These are phyloP conservation scores for Gastrolobium villosum DNA, from an alignment of 306 rosid genomes.

Conservation along the genomic window DNA sequence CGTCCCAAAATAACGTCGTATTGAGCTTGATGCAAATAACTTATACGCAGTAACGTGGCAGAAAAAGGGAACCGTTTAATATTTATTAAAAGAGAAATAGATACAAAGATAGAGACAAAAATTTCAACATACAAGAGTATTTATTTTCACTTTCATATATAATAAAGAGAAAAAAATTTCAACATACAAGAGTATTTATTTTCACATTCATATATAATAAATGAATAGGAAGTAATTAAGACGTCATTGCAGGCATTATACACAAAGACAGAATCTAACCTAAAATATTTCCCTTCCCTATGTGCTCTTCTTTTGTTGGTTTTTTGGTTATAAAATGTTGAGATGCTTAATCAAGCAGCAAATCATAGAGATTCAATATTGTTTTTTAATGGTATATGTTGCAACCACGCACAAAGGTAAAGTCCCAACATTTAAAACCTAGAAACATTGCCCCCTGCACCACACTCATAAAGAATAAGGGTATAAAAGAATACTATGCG, in stretches of 20 bases:
- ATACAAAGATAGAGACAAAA: too few species aligned
- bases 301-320: constrained; percentile 16
- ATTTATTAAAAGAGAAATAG: too few species aligned
- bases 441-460: constrained; percentile 48
- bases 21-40: too few species aligned
- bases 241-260: constrained; percentile 1
- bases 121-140: too few species aligned
- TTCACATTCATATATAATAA: not conserved
- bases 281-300: constrained; percentile 52
- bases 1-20: too few species aligned
- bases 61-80: too few species aligned
- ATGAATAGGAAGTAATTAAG: constrained; percentile 16
- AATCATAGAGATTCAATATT: constrained; percentile 1
- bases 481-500: not conserved
- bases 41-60: too few species aligned
- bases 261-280: constrained; percentile 12
- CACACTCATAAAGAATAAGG: constrained; percentile 3
- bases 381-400: constrained; percentile 33
- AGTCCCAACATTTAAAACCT: constrained; percentile 42
- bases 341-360: constrained; percentile 11
- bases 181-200: too few species aligned
- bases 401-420: not conserved
- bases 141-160: too few species aligned
- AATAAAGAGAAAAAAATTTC: not conserved
- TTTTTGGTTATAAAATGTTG: constrained; percentile 36